Base-by-base conservation (phyloP, 768 basidiomycete genomes). In the Neoboletus brunneissimus region DNA sequence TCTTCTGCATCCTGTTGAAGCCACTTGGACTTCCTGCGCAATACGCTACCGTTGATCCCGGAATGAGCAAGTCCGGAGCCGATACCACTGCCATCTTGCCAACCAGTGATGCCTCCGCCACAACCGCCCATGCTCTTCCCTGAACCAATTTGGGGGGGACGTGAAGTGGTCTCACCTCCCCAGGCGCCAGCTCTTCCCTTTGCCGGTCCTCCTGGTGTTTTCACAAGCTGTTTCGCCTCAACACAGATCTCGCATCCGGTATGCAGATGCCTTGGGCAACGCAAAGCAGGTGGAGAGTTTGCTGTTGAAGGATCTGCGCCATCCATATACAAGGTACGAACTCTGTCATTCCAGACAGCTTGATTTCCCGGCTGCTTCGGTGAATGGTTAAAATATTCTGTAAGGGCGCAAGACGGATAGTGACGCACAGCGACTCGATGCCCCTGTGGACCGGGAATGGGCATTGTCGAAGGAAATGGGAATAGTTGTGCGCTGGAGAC, bases 191-290 rank as follows among this genome's bases (percentile, higher is more conserved):
- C 27, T 45, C 67, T 67, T 20, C 61, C 59, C 43, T 67, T 67
- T 34, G 50, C 52, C 2, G 64, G 56, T 11, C 67, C 70, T 25
- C 70, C 66, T 10, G 67, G 72, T 22, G 51, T 51, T 55, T 63
- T 73, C n/a, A 58, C 15, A 16, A 32, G 37, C 0, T 70, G 75
- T 62, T 77, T 85, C 0, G 84, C 82, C 61, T 84, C 84, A n/a
- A 87, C 82, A 62, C 89, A 91, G 55, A 90, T 89, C 62, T 88
- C 83, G 62, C 89, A 91, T 34, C 81, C 82, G 6, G 82, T 83
- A 61, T 87, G 82, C 1, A 91, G 76, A 67, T 91, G 89, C 20
- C 88, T 79, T 0, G 87, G 84, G 63, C 89, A 91, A 42, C 86
- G 82, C 65, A 83, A 75, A 0, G 81, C 76, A 6, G 84, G 81